A percentile compares a stretch with the other conserved stretches of the same genome.
Conservation (phyloP, 768 basidiomycete genomes). For the Clitopilus passeckerianus region DNA sequence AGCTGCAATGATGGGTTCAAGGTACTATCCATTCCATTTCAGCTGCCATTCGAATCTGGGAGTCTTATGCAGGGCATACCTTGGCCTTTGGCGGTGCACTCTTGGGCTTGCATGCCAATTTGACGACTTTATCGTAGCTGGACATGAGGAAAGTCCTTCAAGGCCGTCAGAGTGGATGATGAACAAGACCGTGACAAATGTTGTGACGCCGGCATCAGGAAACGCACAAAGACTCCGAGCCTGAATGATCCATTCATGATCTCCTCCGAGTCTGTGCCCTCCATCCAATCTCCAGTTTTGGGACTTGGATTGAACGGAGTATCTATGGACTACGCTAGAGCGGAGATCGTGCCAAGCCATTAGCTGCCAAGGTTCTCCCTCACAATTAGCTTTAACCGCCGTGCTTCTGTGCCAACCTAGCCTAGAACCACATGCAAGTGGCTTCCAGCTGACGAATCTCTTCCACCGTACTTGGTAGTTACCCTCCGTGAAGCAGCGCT, state of each 20-base stretch:
- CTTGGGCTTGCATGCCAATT: constrained; percentile 96
- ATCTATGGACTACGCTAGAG: no score
- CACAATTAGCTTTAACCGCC: no score
- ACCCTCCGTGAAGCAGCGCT: no score
- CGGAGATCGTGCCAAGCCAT: not conserved
- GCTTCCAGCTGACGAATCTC: no score
- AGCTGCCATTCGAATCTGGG: constrained; percentile 4
- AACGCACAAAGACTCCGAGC: not conserved
- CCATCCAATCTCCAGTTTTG: not conserved
- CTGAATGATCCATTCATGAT: not conserved
- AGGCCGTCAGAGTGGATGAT: constrained; percentile 6
- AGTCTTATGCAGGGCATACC: constrained; percentile 33
- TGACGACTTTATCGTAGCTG: constrained; percentile 88
- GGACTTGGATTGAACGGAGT: not conserved
- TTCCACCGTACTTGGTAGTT: no score
- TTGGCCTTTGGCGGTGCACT: constrained; percentile 94
- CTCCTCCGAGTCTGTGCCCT: not conserved
- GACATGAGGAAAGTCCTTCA: constrained; percentile 43
- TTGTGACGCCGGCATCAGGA: not conserved
- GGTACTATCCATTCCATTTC: constrained; percentile 52
- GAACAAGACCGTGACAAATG: not conserved
- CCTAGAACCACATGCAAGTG: no score
- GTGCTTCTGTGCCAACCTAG: no score
- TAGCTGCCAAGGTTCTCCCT: not conserved
- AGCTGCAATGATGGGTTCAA: constrained; percentile 93